Conservation (phyloP, 139 green algal species). For the Ostreobium quekettii region DNA sequence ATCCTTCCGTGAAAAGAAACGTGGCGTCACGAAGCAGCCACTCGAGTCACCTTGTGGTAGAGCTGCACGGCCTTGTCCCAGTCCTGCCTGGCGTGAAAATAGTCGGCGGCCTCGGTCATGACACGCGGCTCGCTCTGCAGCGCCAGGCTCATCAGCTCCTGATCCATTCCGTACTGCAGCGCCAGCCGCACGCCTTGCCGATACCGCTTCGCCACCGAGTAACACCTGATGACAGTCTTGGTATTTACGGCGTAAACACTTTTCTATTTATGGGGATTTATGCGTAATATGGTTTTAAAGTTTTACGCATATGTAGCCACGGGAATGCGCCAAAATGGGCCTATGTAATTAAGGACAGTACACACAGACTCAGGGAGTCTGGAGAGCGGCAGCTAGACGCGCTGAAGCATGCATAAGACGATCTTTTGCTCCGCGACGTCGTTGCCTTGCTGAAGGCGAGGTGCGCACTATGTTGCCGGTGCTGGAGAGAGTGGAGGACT, state of each 20-base stretch:
- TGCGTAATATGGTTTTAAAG: too few relatives aligned
- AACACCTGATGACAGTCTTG: not conserved
- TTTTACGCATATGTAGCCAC: too few relatives aligned
- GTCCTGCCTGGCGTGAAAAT: constrained; percentile 26
- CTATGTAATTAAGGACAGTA: too few relatives aligned
- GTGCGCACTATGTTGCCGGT: too few relatives aligned
- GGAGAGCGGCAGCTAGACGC: too few relatives aligned
- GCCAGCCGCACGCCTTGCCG: constrained; percentile 46
- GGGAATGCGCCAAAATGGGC: too few relatives aligned
- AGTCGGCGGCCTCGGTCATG: constrained; percentile 52
- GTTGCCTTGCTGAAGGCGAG: too few relatives aligned
- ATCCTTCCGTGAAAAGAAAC: not conserved
- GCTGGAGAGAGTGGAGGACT: too few relatives aligned
- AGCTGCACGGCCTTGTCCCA: constrained; percentile 35
- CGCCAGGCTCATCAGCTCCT: constrained; percentile 4
- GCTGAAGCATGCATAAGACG: too few relatives aligned
- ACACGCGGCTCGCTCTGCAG: constrained; percentile 29
- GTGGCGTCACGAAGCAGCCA: constrained; percentile 15
- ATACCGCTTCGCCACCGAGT: constrained; percentile 33
- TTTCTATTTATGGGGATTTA: too few relatives aligned
- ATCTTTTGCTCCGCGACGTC: too few relatives aligned
- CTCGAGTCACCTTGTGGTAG: constrained; percentile 23
- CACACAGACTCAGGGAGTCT: too few relatives aligned
- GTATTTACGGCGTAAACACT: constrained; percentile 2
- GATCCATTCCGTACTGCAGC: constrained; percentile 36